A percentile compares a stretch with the other conserved stretches of the same genome.
phyloP scores from a whole-genome alignment of 164 flowering plant species.

The Cinnamomum chago region DNA sequence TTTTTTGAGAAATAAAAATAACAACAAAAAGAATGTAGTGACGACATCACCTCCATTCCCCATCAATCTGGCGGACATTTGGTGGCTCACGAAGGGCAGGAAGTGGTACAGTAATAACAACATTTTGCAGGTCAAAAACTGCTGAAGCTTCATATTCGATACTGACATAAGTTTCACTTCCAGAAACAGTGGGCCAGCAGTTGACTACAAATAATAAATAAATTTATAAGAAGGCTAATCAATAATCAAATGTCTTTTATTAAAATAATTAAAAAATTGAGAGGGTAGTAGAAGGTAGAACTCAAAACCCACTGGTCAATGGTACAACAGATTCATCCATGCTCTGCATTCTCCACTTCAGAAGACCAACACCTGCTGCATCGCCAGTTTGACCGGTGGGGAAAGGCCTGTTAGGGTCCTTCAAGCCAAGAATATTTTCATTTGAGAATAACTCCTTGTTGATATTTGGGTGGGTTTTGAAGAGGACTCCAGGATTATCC shows the following conservation, averaged over 20 bases:
- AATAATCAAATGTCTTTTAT: background rate
- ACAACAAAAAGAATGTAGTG: no score
- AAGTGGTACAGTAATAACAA: slow-evolving; percentile 85
- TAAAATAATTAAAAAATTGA: background rate
- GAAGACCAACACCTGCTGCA: slow-evolving; percentile 76
- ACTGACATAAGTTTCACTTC: slow-evolving; percentile 90
- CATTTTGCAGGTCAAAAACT: slow-evolving; percentile 85
- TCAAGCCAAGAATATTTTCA: slow-evolving; percentile 84
- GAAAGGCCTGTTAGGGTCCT: slow-evolving; percentile 89
- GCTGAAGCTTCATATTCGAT: slow-evolving; percentile 92
- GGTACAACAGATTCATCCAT: slow-evolving; percentile 85
- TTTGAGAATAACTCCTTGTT: slow-evolving; percentile 83
- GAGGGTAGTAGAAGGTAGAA: background rate
- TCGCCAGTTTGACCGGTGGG: slow-evolving; percentile 77
- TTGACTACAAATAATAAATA: slow-evolving; percentile 54
- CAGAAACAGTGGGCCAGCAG: slow-evolving; percentile 99
- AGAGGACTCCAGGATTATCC: slow-evolving; percentile 62
- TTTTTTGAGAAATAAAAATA: no score
- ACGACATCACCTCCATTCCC: slow-evolving; percentile 80
- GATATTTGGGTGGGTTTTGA: slow-evolving; percentile 96
- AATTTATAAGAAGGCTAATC: background rate
- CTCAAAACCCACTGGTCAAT: slow-evolving; percentile 57
- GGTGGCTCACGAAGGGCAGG: slow-evolving; percentile 95
- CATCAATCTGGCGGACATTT: slow-evolving; percentile 86
- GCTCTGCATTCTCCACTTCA: slow-evolving; percentile 97